Percentiles rank a stretch among this genome's conserved stretches.
Conservation (phyloP, 768 basidiomycete genomes). For the Suillus hirtellus region DNA sequence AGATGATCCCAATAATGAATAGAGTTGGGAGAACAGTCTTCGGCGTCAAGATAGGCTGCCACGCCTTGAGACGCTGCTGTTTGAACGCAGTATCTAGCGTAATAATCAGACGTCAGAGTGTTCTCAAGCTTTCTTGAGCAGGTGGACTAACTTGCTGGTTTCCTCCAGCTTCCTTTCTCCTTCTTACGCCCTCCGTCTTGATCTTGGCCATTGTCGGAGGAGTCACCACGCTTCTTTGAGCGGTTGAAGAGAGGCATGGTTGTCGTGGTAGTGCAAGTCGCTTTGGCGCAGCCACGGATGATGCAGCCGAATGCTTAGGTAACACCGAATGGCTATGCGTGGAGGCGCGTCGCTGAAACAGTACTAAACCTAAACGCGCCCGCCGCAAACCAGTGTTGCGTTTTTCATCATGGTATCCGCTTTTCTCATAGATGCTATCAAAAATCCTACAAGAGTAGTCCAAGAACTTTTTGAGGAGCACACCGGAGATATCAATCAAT, state of each 20-base stretch:
- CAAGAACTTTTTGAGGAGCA: conserved; percentile 43
- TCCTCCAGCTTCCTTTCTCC: conserved; percentile 83
- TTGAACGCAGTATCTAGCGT: conserved; percentile 92
- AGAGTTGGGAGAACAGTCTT: conserved; percentile 97
- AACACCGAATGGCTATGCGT: neutral
- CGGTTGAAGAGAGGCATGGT: conserved; percentile 62
- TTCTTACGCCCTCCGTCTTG: conserved; percentile 59
- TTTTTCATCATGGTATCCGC: conserved; percentile 50
- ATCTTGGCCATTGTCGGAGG: conserved; percentile 38
- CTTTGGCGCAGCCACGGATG: conserved; percentile 11
- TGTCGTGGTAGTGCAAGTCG: conserved; percentile 28
- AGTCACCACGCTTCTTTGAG: conserved; percentile 39
- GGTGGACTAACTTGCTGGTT: conserved; percentile 71
- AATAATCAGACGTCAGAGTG: conserved; percentile 15
- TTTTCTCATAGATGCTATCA: conserved; percentile 47
- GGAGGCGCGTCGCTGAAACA: conserved; percentile 7
- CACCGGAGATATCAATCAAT: conserved; percentile 26
- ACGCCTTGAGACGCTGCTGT: conserved; percentile 98
- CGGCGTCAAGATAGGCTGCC: conserved; percentile 99
- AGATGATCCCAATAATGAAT: conserved; percentile 91
- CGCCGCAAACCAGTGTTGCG: neutral
- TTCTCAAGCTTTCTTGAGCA: conserved; percentile 14
- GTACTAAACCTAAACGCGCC: neutral
- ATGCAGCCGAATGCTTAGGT: conserved; percentile 7
- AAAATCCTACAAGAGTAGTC: conserved; percentile 51